Evolutionary conservation across 441 rosid species (phyloP).

Genomic region (Viola pubescens): DNA sequence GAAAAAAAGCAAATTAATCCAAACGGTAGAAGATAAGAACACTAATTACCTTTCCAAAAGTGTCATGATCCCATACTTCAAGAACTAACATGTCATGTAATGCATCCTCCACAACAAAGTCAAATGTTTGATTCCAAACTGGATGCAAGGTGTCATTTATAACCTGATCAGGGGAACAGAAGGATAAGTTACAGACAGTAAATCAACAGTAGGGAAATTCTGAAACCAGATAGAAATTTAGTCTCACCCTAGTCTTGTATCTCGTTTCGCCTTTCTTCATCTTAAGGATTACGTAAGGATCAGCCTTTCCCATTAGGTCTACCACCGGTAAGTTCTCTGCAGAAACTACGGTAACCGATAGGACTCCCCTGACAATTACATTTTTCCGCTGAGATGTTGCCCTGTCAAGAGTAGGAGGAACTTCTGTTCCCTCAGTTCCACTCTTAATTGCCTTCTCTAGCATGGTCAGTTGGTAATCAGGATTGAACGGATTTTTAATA

Average conservation of each 20-base stretch:
- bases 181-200: neutral
- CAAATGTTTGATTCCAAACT: conserved; percentile 78
- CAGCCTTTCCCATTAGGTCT: conserved; percentile 92
- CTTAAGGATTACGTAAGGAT: conserved; percentile 74
- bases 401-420: conserved; percentile 17
- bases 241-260: conserved; percentile 75
- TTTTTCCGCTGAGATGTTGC: conserved; percentile 44
- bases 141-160: conserved; percentile 61
- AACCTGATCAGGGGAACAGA: conserved; percentile 37
- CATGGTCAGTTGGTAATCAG: conserved; percentile 50
- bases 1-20: neutral
- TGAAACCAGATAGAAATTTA: conserved; percentile 5
- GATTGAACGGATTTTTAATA: conserved; percentile 48
- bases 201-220: neutral
- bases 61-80: conserved; percentile 70
- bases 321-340: conserved; percentile 81
- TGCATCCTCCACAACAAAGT: conserved; percentile 70
- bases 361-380: conserved; percentile 82
- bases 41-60: conserved; percentile 66
- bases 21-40: neutral
- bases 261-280: conserved; percentile 83
- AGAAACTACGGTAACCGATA: conserved; percentile 66
- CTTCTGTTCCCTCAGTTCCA: conserved; percentile 25
- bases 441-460: conserved; percentile 60
- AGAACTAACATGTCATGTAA: conserved; percentile 61